These are phyloP conservation scores for Colletotrichum sp. DNA, from an alignment of 2,329 filamentous ascomycete genomes.

Conservation along the genomic window DNA sequence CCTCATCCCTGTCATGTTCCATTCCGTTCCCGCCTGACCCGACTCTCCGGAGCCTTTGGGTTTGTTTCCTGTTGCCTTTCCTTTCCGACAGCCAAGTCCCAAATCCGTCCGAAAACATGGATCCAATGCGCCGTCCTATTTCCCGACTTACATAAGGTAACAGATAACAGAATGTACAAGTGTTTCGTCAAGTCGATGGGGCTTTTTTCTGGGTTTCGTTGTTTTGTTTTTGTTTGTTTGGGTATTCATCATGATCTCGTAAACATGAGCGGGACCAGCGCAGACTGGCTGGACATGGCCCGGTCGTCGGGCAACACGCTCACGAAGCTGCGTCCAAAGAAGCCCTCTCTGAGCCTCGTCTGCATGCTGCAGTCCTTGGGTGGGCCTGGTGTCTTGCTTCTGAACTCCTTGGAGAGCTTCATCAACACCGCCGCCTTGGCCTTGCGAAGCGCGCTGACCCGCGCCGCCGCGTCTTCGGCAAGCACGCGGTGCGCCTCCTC, in stretches of 20 bases:
- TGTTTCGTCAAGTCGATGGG: background rate
- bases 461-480: slow-evolving; percentile 60
- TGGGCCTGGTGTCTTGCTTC: slow-evolving; percentile 16
- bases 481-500: slow-evolving; percentile 60
- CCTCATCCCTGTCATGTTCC: background rate
- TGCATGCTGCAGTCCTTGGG: slow-evolving; percentile 33
- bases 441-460: slow-evolving; percentile 58
- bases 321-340: slow-evolving; percentile 42
- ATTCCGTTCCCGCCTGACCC: background rate
- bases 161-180: slow-evolving; percentile 11
- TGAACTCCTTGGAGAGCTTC: slow-evolving; percentile 61
- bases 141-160: background rate
- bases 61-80: slow-evolving; percentile 1
- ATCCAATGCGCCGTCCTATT: slow-evolving; percentile 4
- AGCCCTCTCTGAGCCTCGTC: slow-evolving; percentile 42
- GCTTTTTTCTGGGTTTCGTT: background rate
- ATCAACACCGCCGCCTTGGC: slow-evolving; percentile 65
- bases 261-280: slow-evolving; percentile 65
- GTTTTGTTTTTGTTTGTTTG: background rate
- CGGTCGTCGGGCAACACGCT: slow-evolving; percentile 45
- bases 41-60: background rate
- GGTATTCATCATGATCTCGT: slow-evolving; percentile 41
- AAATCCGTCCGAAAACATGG: background rate
- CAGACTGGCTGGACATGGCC: slow-evolving; percentile 55
- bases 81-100: slow-evolving; percentile 14